These are phyloP conservation scores for Plasmodium yoelii DNA, from an alignment of 169 alveolate species.

Conservation along the genomic window DNA sequence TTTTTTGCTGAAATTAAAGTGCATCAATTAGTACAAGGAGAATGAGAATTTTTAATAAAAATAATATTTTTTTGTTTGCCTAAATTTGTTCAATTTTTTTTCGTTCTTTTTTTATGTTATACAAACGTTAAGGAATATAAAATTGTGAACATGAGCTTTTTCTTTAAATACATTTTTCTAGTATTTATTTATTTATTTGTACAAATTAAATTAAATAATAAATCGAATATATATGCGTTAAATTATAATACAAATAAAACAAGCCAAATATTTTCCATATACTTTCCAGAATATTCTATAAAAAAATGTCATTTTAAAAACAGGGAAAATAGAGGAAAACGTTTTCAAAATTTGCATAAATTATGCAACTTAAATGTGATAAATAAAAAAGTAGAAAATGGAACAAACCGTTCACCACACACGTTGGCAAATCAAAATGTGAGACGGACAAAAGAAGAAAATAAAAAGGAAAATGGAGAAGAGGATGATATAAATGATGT, in stretches of 20 bases:
- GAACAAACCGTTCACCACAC: neutral
- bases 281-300: neutral
- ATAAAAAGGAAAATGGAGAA: neutral
- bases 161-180: neutral
- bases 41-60: too few relatives aligned
- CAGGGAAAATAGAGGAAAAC: neutral
- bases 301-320: neutral
- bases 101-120: neutral
- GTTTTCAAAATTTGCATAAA: neutral
- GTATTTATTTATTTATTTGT: slow-evolving; percentile 11
- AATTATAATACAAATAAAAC: slow-evolving; percentile 6
- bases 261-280: neutral
- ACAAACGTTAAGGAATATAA: neutral
- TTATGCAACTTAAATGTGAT: slow-evolving; percentile 13
- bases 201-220: neutral
- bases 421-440: neutral
- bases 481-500: neutral
- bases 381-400: neutral
- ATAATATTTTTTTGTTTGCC: neutral
- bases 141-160: slow-evolving; percentile 43
- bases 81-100: neutral
- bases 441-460: neutral
- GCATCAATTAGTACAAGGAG: too few relatives aligned
- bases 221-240: neutral
- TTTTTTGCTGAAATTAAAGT: too few relatives aligned